phyloP scores from a whole-genome alignment of 495 filamentous ascomycete genomes.

The Aspergillus sclerotioniger region DNA sequence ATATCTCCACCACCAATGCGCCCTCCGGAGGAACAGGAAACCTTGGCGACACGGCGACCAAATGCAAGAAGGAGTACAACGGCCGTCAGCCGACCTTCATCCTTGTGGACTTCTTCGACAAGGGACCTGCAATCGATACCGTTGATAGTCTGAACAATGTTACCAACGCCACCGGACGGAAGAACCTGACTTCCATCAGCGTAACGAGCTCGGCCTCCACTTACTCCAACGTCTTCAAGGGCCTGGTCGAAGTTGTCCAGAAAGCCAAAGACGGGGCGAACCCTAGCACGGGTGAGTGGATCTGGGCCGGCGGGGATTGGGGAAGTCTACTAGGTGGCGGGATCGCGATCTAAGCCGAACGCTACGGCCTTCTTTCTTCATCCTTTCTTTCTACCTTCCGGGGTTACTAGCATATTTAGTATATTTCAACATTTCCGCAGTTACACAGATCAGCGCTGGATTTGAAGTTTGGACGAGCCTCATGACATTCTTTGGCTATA shows the following conservation, averaged over 20 bases:
- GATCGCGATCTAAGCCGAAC: conserved; percentile 28
- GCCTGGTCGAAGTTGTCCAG: conserved; percentile 36
- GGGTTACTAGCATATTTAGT: conserved; percentile 4
- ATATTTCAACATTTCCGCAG: neutral
- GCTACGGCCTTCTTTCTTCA: neutral
- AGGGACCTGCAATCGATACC: conserved; percentile 58
- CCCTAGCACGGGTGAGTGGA: conserved; percentile 44
- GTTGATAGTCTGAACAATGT: conserved; percentile 67
- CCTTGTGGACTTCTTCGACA: conserved; percentile 72
- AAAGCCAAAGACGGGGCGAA: conserved; percentile 36
- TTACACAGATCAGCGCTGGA: neutral
- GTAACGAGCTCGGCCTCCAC: conserved; percentile 34
- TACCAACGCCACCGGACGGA: conserved; percentile 41
- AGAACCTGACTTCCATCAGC: conserved; percentile 26
- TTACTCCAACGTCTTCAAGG: conserved; percentile 40
- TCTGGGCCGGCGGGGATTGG: conserved; percentile 50
- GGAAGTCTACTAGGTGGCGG: conserved; percentile 41
- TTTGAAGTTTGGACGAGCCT: neutral
- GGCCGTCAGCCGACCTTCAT: conserved; percentile 61
- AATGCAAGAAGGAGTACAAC: conserved; percentile 53
- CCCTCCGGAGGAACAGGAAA: conserved; percentile 52
- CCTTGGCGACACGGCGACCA: conserved; percentile 56
- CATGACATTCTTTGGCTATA: conserved; percentile 12
- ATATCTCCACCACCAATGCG: conserved; percentile 60
- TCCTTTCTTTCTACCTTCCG: conserved; percentile 7